phyloP scores from a whole-genome alignment of 306 rosid species.

The Corylus heterophylla region DNA sequence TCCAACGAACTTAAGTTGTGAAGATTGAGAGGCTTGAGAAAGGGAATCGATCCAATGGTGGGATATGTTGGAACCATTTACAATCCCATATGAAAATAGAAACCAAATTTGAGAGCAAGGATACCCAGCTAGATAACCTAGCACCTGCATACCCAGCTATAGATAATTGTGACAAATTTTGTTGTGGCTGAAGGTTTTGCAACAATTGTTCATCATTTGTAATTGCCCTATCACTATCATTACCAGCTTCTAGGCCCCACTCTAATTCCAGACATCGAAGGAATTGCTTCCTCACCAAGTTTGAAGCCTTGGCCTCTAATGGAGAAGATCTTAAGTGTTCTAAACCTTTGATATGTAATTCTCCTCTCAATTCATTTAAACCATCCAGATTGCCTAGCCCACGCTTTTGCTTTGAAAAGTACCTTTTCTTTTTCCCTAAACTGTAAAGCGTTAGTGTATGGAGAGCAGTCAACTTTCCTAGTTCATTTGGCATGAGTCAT shows the following conservation, averaged over 20 bases:
- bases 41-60: conserved; percentile 21
- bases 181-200: conserved; percentile 15
- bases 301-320: neutral
- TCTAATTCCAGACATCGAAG: neutral
- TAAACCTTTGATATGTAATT: neutral
- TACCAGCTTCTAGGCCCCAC: neutral
- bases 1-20: accelerated
- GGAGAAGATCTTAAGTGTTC: neutral
- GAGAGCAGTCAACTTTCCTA: conserved; percentile 7
- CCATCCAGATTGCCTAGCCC: conserved; percentile 3
- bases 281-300: neutral
- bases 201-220: neutral
- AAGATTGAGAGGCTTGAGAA: neutral
- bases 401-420: neutral
- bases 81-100: neutral
- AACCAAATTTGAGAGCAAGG: conserved; percentile 8
- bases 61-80: neutral
- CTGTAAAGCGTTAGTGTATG: neutral
- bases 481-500: neutral
- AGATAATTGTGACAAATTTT: neutral
- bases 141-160: neutral
- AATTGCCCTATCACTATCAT: no score
- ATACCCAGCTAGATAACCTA: no score
- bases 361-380: conserved; percentile 14
- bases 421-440: neutral